Conservation (phyloP, 306 rosid genomes). For the Fragaria vesca region DNA sequence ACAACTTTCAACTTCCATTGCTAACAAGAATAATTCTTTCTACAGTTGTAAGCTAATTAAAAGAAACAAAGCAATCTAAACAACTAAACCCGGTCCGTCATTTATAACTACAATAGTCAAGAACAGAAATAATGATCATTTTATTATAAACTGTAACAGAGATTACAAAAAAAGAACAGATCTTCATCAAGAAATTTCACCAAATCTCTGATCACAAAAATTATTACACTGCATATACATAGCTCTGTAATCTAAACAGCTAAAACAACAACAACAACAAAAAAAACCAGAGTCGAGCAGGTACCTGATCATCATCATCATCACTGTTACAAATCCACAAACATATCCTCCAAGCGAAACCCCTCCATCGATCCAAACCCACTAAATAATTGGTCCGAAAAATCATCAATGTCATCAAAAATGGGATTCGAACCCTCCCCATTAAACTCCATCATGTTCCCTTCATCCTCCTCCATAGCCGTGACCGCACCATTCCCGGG, state of each 20-base stretch:
- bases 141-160: background rate
- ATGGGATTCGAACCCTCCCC: constrained; percentile 1
- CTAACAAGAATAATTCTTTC: background rate
- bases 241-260: background rate
- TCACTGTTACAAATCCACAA: constrained; percentile 16
- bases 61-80: background rate
- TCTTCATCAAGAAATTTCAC: background rate
- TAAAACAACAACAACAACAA: background rate
- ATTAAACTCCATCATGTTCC: background rate
- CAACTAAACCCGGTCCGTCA: background rate
- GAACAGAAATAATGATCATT: background rate
- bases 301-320: background rate
- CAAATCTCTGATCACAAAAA: background rate
- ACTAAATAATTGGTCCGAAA: constrained; percentile 43
- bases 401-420: constrained; percentile 30
- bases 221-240: background rate
- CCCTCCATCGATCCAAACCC: constrained; percentile 46
- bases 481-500: background rate
- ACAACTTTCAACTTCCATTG: background rate
- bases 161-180: background rate
- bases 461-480: constrained; percentile 29
- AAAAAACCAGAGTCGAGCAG: background rate
- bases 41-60: background rate
- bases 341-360: constrained; percentile 32
- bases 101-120: background rate